phyloP scores from a whole-genome alignment of 768 basidiomycete species.

The Pilatotrama ljubarskyi region DNA sequence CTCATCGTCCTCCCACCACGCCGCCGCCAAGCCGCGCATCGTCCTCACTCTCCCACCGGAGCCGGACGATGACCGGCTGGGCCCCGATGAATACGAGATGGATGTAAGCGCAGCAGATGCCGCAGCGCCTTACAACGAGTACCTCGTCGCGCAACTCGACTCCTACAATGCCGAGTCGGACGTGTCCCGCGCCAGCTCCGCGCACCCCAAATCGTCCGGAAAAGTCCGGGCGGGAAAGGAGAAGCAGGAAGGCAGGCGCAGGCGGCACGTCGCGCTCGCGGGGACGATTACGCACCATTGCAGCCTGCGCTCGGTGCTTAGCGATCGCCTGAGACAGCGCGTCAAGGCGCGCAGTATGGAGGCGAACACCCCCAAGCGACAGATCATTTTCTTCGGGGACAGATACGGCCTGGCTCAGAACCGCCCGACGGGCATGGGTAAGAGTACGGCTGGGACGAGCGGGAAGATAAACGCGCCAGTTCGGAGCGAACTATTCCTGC shows the following conservation, averaged over 20 bases:
- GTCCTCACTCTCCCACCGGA: constrained; percentile 64
- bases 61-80: constrained; percentile 40
- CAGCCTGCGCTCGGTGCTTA: constrained; percentile 66
- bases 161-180: not conserved
- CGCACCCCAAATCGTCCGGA: not conserved
- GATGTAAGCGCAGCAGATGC: constrained; percentile 78
- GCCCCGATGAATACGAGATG: constrained; percentile 70
- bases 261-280: constrained; percentile 69
- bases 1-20: constrained; percentile 26
- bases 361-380: constrained; percentile 63
- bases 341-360: constrained; percentile 66
- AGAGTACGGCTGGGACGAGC: no score
- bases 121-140: constrained; percentile 56
- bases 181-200: not conserved
- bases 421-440: no score
- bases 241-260: constrained; percentile 43
- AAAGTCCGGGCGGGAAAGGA: constrained; percentile 40
- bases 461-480: no score
- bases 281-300: constrained; percentile 77
- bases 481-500: no score
- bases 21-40: constrained; percentile 52
- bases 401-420: constrained; percentile 16
- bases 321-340: constrained; percentile 62
- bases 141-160: constrained; percentile 75
- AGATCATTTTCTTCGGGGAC: constrained; percentile 70